A percentile compares a stretch with the other conserved stretches of the same genome.
Conservation (phyloP, 306 rosid species). For the Lithocarpus polystachyus region DNA sequence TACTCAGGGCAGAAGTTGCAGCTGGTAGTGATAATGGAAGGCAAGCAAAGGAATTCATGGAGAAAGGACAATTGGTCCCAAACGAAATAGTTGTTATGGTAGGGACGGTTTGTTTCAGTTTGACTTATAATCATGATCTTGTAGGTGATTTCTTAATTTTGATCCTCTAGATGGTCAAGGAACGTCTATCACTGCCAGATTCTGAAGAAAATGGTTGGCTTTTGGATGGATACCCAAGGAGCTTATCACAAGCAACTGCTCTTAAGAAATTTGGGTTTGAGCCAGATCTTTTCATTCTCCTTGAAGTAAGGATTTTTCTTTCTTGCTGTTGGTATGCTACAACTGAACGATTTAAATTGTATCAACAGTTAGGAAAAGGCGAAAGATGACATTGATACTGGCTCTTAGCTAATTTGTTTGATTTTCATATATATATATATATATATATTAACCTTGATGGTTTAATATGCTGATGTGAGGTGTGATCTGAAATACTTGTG, state of each 20-base stretch:
- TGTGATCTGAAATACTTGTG: not conserved
- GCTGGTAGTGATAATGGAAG: conserved; percentile 81
- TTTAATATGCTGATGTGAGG: not conserved
- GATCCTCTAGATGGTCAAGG: conserved; percentile 76
- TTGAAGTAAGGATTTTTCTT: conserved; percentile 49
- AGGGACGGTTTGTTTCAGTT: conserved; percentile 18
- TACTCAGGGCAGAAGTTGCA: conserved; percentile 81
- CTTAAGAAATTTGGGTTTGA: conserved; percentile 55
- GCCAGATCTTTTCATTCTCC: conserved; percentile 78
- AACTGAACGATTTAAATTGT: not conserved
- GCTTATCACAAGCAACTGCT: conserved; percentile 85
- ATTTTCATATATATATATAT: not conserved
- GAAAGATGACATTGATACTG: not conserved
- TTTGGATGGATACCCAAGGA: conserved; percentile 95
- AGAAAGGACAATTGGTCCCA: conserved; percentile 81
- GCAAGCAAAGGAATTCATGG: conserved; percentile 78
- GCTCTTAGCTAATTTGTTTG: not conserved
- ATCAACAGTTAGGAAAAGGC: not conserved
- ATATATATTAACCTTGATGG: not conserved
- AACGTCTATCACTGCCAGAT: conserved; percentile 68
- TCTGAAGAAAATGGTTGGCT: conserved; percentile 84
- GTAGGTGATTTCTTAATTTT: conserved; percentile 21
- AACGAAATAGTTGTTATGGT: conserved; percentile 86
- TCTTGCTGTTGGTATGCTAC: not conserved
- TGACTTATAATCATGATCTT: conserved; percentile 6